phyloP scores from a whole-genome alignment of 2,329 filamentous ascomycete genomes.

The Trichoderma aggressivum region DNA sequence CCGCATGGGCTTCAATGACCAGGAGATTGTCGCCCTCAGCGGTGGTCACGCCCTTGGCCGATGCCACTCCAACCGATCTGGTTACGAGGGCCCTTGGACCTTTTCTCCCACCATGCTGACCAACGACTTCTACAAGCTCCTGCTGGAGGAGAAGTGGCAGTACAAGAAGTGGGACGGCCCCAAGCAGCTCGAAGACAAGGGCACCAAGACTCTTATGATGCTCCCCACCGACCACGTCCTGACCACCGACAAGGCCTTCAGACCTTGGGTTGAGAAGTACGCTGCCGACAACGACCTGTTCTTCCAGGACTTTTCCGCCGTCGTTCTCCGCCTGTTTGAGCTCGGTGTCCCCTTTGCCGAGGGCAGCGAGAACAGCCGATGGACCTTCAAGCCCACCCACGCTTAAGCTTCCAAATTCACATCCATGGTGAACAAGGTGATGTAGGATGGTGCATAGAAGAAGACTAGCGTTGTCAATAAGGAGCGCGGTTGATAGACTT shows the following conservation, averaged over 20 bases:
- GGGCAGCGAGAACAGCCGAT: constrained; percentile 53
- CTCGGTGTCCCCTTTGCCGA: constrained; percentile 85
- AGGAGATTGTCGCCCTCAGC: constrained; percentile 86
- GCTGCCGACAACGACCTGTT: constrained; percentile 87
- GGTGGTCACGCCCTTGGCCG: constrained; percentile 86
- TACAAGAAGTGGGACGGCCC: constrained; percentile 90
- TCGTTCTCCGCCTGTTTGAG: constrained; percentile 81
- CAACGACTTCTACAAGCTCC: constrained; percentile 90
- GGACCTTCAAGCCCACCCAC: constrained; percentile 60
- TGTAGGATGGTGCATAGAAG: not conserved
- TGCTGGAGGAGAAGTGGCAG: constrained; percentile 89
- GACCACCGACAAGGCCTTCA: constrained; percentile 84
- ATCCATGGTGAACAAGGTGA: not conserved
- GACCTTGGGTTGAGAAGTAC: constrained; percentile 76
- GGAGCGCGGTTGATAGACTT: not conserved
- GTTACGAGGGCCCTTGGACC: constrained; percentile 86
- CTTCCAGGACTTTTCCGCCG: constrained; percentile 88
- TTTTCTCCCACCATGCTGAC: constrained; percentile 88
- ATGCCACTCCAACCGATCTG: constrained; percentile 84
- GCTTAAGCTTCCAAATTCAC: constrained; percentile 1
- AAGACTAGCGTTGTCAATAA: constrained; percentile 17
- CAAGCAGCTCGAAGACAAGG: constrained; percentile 82
- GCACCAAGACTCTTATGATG: constrained; percentile 92
- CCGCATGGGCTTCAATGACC: constrained; percentile 97
- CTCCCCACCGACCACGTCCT: constrained; percentile 87